Conservation (phyloP, 2,329 filamentous ascomycete genomes). For the Fusarium armeniacum region DNA sequence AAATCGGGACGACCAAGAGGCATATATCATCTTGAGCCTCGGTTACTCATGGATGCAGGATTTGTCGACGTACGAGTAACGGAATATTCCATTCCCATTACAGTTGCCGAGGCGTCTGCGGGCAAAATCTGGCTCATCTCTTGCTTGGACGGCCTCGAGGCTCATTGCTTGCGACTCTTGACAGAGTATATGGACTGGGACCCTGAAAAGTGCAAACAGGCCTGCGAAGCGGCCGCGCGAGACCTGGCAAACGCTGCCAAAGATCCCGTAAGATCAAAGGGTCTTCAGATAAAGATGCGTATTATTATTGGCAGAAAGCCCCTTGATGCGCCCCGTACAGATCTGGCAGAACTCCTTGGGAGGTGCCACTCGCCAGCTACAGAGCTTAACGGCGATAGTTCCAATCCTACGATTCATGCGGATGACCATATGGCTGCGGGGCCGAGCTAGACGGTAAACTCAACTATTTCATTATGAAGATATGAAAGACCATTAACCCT, state of each 20-base stretch:
- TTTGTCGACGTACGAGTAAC: slow-evolving; percentile 66
- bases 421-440: slow-evolving; percentile 33
- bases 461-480: slow-evolving; percentile 15
- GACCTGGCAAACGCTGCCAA: slow-evolving; percentile 65
- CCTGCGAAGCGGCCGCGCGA: slow-evolving; percentile 62
- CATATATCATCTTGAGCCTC: slow-evolving; percentile 61
- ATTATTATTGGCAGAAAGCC: slow-evolving; percentile 67
- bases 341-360: slow-evolving; percentile 37
- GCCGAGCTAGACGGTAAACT: slow-evolving; percentile 2
- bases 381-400: slow-evolving; percentile 40
- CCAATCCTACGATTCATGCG: slow-evolving; percentile 46
- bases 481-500: slow-evolving; percentile 13
- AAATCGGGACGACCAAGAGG: slow-evolving; percentile 62
- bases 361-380: slow-evolving; percentile 39
- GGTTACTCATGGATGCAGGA: slow-evolving; percentile 62
- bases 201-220: slow-evolving; percentile 61
- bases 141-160: slow-evolving; percentile 65
- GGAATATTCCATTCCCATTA: slow-evolving; percentile 65
- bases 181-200: slow-evolving; percentile 68
- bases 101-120: slow-evolving; percentile 60
- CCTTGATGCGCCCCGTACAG: slow-evolving; percentile 45
- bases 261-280: slow-evolving; percentile 59
- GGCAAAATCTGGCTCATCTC: slow-evolving; percentile 69
- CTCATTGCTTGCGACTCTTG: slow-evolving; percentile 63
- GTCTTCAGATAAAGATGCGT: slow-evolving; percentile 63